phyloP scores from a whole-genome alignment of 371 early-diverging fungal species.

The Haplosporangium sp. region DNA sequence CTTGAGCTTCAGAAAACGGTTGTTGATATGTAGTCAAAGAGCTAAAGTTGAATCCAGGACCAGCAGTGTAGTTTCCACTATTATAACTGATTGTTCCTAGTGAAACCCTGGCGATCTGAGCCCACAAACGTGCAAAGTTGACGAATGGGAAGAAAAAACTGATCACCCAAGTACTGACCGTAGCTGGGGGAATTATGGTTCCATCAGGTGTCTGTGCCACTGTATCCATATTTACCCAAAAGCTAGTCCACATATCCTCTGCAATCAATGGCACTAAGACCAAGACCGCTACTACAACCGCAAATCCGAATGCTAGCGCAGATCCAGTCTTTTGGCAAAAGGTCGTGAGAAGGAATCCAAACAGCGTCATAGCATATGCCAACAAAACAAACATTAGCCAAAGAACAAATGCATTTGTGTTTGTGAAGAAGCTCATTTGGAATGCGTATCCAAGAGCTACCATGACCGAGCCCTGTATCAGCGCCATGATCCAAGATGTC shows the following conservation, averaged over 20 bases:
- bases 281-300: constrained; percentile 39
- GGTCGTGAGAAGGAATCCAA: constrained; percentile 74
- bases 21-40: constrained; percentile 39
- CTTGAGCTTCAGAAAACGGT: constrained; percentile 15
- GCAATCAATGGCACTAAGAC: constrained; percentile 27
- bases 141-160: constrained; percentile 36
- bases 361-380: constrained; percentile 72
- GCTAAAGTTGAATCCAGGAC: constrained; percentile 37
- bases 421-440: constrained; percentile 64
- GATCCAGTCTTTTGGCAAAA: constrained; percentile 58
- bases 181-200: constrained; percentile 16
- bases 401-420: constrained; percentile 64
- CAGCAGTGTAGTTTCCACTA: constrained; percentile 47
- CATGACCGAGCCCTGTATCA: constrained; percentile 67
- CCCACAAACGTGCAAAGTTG: constrained; percentile 51
- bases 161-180: constrained; percentile 21
- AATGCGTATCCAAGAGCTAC: constrained; percentile 67
- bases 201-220: constrained; percentile 21
- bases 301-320: constrained; percentile 60
- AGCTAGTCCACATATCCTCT: constrained; percentile 3
- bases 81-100: constrained; percentile 37
- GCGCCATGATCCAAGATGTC: constrained; percentile 62
- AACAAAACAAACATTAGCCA: constrained; percentile 72
- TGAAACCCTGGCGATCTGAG: constrained; percentile 8
- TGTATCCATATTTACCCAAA: constrained; percentile 47